Evolutionary conservation across 2,329 filamentous ascomycete genomes (phyloP), one percentile per base, ranked within the genome.

Genomic region (Fusarium sp.): DNA sequence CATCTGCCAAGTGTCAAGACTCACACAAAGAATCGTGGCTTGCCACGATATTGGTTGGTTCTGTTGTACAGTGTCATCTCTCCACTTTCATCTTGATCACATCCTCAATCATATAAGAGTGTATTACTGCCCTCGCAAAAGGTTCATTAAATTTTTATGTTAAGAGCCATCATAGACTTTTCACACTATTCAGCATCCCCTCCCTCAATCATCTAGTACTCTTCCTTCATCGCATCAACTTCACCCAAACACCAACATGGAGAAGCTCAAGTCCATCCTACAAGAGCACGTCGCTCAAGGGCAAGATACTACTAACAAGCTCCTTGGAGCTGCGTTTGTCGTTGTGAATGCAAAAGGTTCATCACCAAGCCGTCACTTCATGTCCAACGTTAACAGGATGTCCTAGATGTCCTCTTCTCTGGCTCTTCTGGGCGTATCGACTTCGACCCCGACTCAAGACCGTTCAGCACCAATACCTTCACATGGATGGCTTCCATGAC

Each of bases 401-500:
- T n/a, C 6, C 6, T 37, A 85, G 82, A 78, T 5, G 62, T 80
- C 45, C 56, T 85, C 17, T 85, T 82, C 71, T 76, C 78, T 30
- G 82, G 81, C 47, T 77, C 82, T 0, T 80, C 83, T 3, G 85
- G 85, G 6, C 81, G 82, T 8, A 79, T 79, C 38, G 79, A 74
- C 43, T 72, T 84, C n/a, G 70, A 80, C 17, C 25, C 60, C 2
- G 63, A 70, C 25, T 80, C 84, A 2, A 65, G 74, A 0, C 66
- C 73, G 1, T 87, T 84, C 74, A 71, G 69, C 3, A 58, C 71
- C 1, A 69, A 80, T 43, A 79, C 84, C 2, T 81, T 86, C 52
- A 79, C 80, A 22, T 84, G 79, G 76, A 76, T 82, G 14, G 85
- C 84, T 10, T 86, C 85, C n/a, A 67, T 85, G 74, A 86, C 84